These are phyloP conservation scores for Oenanthe sinensis DNA, from an alignment of 129 eudicot genomes.

Conservation along the genomic window DNA sequence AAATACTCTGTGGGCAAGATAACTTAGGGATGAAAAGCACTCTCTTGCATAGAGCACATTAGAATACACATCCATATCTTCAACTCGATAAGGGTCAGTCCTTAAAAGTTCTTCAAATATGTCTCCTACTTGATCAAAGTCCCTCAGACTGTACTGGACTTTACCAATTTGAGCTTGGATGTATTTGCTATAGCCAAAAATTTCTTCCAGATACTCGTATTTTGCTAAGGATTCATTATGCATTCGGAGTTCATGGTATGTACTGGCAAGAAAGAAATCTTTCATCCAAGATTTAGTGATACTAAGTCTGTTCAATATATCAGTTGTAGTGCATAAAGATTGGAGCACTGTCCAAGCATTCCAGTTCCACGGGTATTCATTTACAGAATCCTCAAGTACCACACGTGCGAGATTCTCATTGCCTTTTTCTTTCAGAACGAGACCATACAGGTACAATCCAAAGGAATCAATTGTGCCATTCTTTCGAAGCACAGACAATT, in stretches of 20 bases:
- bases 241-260: constrained; percentile 77
- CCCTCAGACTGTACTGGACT: constrained; percentile 73
- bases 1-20: constrained; percentile 78
- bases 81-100: constrained; percentile 81
- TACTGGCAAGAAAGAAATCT: constrained; percentile 81
- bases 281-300: constrained; percentile 88
- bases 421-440: constrained; percentile 90
- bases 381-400: constrained; percentile 69
- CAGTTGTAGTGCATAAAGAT: constrained; percentile 67
- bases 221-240: constrained; percentile 66
- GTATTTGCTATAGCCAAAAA: constrained; percentile 65
- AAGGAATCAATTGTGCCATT: constrained; percentile 71
- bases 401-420: constrained; percentile 53
- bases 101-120: constrained; percentile 85
- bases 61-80: constrained; percentile 95
- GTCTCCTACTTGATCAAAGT: constrained; percentile 83
- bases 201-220: constrained; percentile 62
- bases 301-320: constrained; percentile 54
- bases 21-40: constrained; percentile 72
- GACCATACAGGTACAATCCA: constrained; percentile 75
- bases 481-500: constrained; percentile 53
- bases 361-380: constrained; percentile 97
- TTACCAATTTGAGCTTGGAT: constrained; percentile 87
- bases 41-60: constrained; percentile 87
- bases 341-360: constrained; percentile 82